These are phyloP conservation scores for Fusarium pilosicola DNA, from an alignment of 2,329 filamentous ascomycete species.

Conservation along the genomic window DNA sequence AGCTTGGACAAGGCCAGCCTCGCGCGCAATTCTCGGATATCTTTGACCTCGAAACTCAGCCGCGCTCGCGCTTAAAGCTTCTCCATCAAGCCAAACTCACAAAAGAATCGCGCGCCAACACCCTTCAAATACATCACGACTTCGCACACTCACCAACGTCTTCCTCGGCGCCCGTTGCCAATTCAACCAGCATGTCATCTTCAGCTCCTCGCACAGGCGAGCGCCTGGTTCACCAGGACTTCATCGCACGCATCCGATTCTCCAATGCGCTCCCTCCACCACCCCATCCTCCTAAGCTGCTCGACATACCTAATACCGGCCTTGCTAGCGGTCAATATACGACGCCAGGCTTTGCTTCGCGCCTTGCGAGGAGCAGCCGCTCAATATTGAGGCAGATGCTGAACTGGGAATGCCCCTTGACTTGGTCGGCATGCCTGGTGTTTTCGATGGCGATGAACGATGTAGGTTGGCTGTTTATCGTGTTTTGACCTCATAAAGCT, in stretches of 20 bases:
- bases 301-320: constrained; percentile 95
- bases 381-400: constrained; percentile 97
- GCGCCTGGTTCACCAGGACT: constrained; percentile 86
- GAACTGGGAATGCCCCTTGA: constrained; percentile 98
- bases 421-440: constrained; percentile 90
- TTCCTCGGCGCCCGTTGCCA: constrained; percentile 22
- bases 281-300: constrained; percentile 92
- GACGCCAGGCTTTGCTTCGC: constrained; percentile 87
- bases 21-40: constrained; percentile 40
- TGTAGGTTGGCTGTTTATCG: constrained; percentile 61
- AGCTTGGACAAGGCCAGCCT: constrained; percentile 38
- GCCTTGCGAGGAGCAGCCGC: constrained; percentile 89
- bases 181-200: constrained; percentile 32
- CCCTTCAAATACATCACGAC: constrained; percentile 2
- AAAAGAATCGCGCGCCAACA: constrained; percentile 1
- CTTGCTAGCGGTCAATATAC: constrained; percentile 89
- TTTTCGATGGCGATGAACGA: constrained; percentile 94
- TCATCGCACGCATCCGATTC: constrained; percentile 94
- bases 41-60: constrained; percentile 28
- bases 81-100: constrained; percentile 18
- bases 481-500: constrained; percentile 1
- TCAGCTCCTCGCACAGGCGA: constrained; percentile 56
- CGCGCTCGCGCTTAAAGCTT: constrained; percentile 39
- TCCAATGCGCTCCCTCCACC: constrained; percentile 95
- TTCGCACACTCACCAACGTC: background rate